phyloP scores from a whole-genome alignment of 176 grass and related monocot species.

The Paspalum notatum region DNA sequence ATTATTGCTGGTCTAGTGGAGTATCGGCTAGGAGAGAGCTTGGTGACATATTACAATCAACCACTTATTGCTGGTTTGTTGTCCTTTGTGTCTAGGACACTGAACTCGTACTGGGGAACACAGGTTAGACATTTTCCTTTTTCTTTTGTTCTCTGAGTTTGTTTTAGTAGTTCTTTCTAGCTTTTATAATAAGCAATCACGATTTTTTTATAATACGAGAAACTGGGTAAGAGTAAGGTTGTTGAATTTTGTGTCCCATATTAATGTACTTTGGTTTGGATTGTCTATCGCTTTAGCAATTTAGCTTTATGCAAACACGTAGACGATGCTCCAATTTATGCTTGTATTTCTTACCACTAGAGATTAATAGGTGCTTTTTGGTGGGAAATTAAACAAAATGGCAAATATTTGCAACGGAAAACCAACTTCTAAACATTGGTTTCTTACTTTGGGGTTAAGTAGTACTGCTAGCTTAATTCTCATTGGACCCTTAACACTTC shows the following conservation, averaged over 20 bases:
- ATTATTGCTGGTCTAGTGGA: slow-evolving; percentile 94
- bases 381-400: background rate
- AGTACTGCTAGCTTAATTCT: background rate
- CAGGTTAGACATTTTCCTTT: slow-evolving; percentile 61
- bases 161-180: slow-evolving; percentile 5
- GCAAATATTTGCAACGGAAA: background rate
- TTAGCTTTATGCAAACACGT: slow-evolving; percentile 6
- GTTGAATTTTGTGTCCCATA: background rate
- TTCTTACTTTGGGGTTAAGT: background rate
- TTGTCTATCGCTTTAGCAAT: slow-evolving; percentile 4
- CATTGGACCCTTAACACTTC: background rate
- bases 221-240: background rate
- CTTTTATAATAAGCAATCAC: slow-evolving; percentile 27
- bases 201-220: background rate
- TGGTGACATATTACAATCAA: slow-evolving; percentile 77
- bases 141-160: slow-evolving; percentile 22
- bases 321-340: background rate
- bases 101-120: slow-evolving; percentile 98
- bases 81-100: slow-evolving; percentile 83
- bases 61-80: slow-evolving; percentile 79
- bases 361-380: background rate
- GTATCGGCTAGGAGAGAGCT: slow-evolving; percentile 77
- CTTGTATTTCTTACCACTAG: background rate
- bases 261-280: slow-evolving; percentile 9
- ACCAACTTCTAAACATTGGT: background rate